Evolutionary conservation across 164 flowering plant species (phyloP), one percentile per base, ranked within the genome.

Genomic region (Taxillus chinensis): DNA sequence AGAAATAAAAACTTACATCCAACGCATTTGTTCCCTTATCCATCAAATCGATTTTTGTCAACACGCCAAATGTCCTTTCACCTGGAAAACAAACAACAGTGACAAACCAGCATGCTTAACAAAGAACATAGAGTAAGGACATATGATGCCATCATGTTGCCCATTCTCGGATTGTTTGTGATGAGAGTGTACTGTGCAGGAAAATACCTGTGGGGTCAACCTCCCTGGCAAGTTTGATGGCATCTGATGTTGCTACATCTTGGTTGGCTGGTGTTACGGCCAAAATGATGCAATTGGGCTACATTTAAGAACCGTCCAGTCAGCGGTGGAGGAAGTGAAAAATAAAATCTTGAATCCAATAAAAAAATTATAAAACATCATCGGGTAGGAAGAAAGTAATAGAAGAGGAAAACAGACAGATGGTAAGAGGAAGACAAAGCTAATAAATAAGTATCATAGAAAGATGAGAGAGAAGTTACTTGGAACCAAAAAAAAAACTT

Each of bases 181-280:
- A 27, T 27, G 27, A 27, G 27, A 27, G 27, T 27, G 27, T 27
- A 27, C 27, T 27, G 27, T 27, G 27, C 27, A 27, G 27, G 27
- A 54, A 8, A 12, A 27, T 75, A 90, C 97, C 97, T 68, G 87
- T 2, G 14, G 97, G 92, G 70, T 90, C 97, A 62, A 90, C 97
- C 75, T 90, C 97, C 71, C 86, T 84, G 10, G 90, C 87, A 53
- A 90, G 85, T 67, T 87, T 90, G 42, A 90, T 90, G 49, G 97
- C 95, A 75, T 90, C 97, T 38, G 97, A 90, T 55, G 97, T 90
- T 55, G 97, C 95, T 72, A 90, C 87, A 77, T 90, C 97, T 79
- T 90, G 97, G 76, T 90, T 90, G 14, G 97, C 95, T 50, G 95
- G 97, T 68, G 97, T 79, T 66, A 90, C 87, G 66, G 97, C 97